Evolutionary conservation across 805 yeast species (phyloP).

Genomic region (Cephaloascus fragrans): DNA sequence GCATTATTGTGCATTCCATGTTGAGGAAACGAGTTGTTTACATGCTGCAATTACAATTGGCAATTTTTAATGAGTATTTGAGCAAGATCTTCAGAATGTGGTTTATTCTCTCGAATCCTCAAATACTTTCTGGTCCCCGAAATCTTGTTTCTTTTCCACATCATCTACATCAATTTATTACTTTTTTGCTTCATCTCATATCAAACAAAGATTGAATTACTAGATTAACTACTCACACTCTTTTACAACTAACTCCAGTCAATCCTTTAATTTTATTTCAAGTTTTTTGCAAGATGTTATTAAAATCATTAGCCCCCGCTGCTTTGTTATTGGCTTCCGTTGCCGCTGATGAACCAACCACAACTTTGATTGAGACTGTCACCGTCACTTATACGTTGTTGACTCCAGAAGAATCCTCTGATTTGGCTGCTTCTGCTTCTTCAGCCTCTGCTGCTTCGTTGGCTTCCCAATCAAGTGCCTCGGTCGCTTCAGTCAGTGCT

Average conservation of each 20-base stretch:
- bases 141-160: background rate
- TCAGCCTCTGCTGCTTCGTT: slow-evolving; percentile 10
- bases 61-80: too few relatives aligned
- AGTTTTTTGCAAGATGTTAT: background rate
- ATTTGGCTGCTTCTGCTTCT: slow-evolving; percentile 8
- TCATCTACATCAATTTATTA: background rate
- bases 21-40: too few relatives aligned
- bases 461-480: slow-evolving; percentile 11
- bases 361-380: slow-evolving; percentile 32
- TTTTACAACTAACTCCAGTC: background rate
- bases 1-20: too few relatives aligned
- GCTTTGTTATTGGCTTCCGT: slow-evolving; percentile 1
- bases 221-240: background rate
- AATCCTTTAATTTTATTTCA: background rate
- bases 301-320: background rate
- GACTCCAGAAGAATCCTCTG: slow-evolving; percentile 32
- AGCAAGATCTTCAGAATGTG: background rate
- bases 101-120: background rate
- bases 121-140: background rate
- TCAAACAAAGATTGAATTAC: background rate
- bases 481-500: slow-evolving; percentile 7
- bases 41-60: too few relatives aligned
- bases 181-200: background rate
- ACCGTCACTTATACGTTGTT: slow-evolving; percentile 36
- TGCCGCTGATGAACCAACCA: slow-evolving; percentile 15